These are phyloP conservation scores for Lupinus albus DNA, from an alignment of 306 rosid species.

Conservation along the genomic window DNA sequence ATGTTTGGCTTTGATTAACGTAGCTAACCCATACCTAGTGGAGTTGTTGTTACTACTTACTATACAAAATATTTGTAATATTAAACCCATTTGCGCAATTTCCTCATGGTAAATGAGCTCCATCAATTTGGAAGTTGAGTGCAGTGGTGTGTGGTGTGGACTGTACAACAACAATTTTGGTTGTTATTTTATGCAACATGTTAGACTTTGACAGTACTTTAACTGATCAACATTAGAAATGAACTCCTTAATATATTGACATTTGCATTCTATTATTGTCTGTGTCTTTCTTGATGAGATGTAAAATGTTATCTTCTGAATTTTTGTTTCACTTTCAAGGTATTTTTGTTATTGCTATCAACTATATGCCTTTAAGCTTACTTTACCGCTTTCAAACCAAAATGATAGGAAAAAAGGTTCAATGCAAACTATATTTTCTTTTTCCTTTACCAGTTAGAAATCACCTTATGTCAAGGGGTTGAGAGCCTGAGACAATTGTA, in stretches of 20 bases:
- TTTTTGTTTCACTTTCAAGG: conserved; percentile 2
- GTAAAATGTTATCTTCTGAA: conserved; percentile 15
- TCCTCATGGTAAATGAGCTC: neutral
- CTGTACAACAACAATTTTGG: neutral
- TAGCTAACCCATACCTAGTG: too few relatives aligned
- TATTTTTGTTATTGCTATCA: conserved; percentile 9
- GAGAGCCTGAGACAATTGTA: too few relatives aligned
- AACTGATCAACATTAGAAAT: too few relatives aligned
- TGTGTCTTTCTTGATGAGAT: neutral
- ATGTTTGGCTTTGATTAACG: too few relatives aligned
- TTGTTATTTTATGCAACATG: neutral
- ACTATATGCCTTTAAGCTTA: conserved; percentile 9
- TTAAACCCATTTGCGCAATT: neutral
- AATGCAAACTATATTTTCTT: conserved; percentile 25
- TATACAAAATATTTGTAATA: neutral
- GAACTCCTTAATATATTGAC: conserved; percentile 2
- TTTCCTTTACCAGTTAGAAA: conserved; percentile 5
- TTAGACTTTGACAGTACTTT: neutral
- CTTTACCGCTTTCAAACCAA: neutral
- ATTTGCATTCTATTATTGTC: neutral
- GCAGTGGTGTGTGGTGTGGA: neutral
- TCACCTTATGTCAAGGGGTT: neutral
- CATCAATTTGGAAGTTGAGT: conserved; percentile 7
- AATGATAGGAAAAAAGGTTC: neutral
- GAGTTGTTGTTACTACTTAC: too few relatives aligned